Evolutionary conservation across 2,329 filamentous ascomycete species (phyloP).

Genomic region (Pseudocercospora pini-densiflorae): DNA sequence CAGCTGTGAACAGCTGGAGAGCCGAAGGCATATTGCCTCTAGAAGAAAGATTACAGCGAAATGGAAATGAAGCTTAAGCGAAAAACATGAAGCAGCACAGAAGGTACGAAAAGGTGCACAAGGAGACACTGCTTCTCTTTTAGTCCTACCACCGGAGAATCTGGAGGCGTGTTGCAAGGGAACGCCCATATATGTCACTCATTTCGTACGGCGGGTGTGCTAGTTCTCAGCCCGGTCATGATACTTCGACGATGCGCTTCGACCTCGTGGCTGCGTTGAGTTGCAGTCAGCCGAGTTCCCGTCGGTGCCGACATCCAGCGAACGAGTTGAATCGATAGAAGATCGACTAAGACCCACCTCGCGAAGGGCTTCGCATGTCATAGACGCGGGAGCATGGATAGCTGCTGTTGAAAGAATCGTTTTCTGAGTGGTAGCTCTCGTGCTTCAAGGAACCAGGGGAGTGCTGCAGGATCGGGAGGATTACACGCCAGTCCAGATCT

Average conservation of each 20-base stretch:
- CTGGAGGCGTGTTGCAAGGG: slow-evolving; percentile 2
- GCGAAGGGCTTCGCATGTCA: slow-evolving; percentile 1
- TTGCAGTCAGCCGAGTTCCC: slow-evolving; percentile 5
- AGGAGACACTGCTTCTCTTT: slow-evolving; percentile 1
- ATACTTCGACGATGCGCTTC: slow-evolving; percentile 3
- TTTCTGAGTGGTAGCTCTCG: neutral
- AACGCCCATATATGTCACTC: slow-evolving; percentile 1
- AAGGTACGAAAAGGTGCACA: neutral
- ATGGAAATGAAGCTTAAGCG: neutral
- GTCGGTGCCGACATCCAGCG: neutral
- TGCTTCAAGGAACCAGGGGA: slow-evolving; percentile 1
- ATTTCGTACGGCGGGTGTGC: slow-evolving; percentile 1
- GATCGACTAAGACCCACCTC: neutral
- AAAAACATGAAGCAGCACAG: neutral
- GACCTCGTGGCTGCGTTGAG: slow-evolving; percentile 7
- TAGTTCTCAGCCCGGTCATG: slow-evolving; percentile 1
- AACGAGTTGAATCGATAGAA: neutral
- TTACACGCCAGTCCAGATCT: slow-evolving; percentile 6
- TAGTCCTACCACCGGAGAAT: neutral
- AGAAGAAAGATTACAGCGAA: neutral
- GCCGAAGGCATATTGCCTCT: slow-evolving; percentile 3
- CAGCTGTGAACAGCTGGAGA: slow-evolving; percentile 1
- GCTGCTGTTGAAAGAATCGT: neutral
- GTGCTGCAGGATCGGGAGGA: neutral
- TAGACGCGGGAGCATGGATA: neutral